phyloP scores from a whole-genome alignment of 371 early-diverging fungal genomes.

The Mucor mucedo region DNA sequence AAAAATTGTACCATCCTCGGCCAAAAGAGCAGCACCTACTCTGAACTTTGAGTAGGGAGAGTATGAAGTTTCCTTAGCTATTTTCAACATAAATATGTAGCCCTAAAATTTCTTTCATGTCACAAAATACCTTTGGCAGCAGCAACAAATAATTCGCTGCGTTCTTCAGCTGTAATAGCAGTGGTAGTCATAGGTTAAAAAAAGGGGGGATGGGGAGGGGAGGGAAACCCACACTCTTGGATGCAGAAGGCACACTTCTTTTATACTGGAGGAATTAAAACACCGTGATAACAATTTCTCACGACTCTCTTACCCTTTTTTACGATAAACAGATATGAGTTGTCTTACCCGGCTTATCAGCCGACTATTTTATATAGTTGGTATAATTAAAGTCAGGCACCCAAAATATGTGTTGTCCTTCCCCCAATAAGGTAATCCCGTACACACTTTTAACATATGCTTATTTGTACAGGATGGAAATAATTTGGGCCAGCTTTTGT shows the following conservation, averaged over 20 bases:
- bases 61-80: conserved; percentile 66
- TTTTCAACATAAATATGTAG: background rate
- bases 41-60: conserved; percentile 86
- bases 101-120: background rate
- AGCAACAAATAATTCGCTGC: conserved; percentile 12
- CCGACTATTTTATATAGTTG: background rate
- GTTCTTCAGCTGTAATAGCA: conserved; percentile 6
- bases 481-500: too few relatives aligned
- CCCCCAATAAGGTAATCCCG: too few relatives aligned
- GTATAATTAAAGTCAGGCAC: too few relatives aligned
- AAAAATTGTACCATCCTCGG: conserved; percentile 65
- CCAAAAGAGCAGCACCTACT: conserved; percentile 79
- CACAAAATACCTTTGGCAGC: conserved; percentile 19
- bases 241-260: background rate
- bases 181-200: background rate
- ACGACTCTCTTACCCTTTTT: background rate
- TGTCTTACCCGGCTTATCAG: background rate
- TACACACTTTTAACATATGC: too few relatives aligned
- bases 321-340: too few relatives aligned
- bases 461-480: too few relatives aligned
- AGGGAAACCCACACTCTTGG: background rate
- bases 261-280: background rate
- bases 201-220: background rate
- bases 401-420: too few relatives aligned
- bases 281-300: background rate